These are phyloP conservation scores for Sisymbrium irio DNA, from an alignment of 345 rosid genomes.

Conservation along the genomic window DNA sequence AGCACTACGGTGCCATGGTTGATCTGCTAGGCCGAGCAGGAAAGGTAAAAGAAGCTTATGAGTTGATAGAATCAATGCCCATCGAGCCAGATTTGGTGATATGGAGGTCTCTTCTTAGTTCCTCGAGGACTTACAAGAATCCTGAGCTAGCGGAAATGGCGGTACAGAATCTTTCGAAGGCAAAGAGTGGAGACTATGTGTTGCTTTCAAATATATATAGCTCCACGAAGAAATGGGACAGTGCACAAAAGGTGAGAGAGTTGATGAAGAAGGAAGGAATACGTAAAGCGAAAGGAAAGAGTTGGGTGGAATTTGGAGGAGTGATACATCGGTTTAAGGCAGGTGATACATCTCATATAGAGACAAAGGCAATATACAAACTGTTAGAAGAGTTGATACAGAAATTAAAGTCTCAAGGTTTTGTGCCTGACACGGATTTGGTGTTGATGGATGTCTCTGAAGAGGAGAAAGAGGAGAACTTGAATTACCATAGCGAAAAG, in stretches of 20 bases:
- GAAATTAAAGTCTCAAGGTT: slow-evolving; percentile 56
- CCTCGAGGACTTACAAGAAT: slow-evolving; percentile 53
- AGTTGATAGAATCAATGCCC: slow-evolving; percentile 57
- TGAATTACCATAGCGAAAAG: slow-evolving; percentile 76
- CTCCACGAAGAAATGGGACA: slow-evolving; percentile 64
- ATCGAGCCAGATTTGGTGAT: slow-evolving; percentile 70
- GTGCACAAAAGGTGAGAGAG: slow-evolving; percentile 58
- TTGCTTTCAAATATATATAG: slow-evolving; percentile 76
- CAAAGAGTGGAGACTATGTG: slow-evolving; percentile 69
- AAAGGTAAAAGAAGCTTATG: slow-evolving; percentile 62
- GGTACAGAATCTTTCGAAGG: slow-evolving; percentile 50
- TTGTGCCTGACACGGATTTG: slow-evolving; percentile 56
- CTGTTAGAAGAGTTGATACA: slow-evolving; percentile 49
- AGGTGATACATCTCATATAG: slow-evolving; percentile 72
- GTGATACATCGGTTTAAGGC: slow-evolving; percentile 63
- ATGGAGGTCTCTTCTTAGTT: slow-evolving; percentile 88
- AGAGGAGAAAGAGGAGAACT: slow-evolving; percentile 79
- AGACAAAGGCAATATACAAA: slow-evolving; percentile 51
- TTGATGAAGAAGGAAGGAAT: slow-evolving; percentile 59
- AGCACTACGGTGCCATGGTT: slow-evolving; percentile 83
- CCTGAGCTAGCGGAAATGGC: slow-evolving; percentile 63
- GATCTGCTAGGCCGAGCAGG: slow-evolving; percentile 79
- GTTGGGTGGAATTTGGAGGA: slow-evolving; percentile 77
- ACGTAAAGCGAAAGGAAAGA: slow-evolving; percentile 63
- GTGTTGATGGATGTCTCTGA: slow-evolving; percentile 85